phyloP scores from a whole-genome alignment of 768 basidiomycete species.

The Hericium coralloides region DNA sequence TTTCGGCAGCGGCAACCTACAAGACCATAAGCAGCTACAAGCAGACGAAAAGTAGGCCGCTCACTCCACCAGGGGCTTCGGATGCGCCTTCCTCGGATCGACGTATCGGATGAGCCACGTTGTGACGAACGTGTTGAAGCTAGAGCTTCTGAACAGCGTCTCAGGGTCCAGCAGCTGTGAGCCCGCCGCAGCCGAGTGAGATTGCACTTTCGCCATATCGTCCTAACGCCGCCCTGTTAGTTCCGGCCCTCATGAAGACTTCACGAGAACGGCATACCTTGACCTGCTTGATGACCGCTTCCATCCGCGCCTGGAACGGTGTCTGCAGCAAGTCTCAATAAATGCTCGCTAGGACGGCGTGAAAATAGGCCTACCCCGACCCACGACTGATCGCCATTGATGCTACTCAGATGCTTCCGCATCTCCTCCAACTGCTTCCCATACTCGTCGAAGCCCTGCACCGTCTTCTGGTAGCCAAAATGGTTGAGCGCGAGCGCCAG shows the following conservation, averaged over 20 bases:
- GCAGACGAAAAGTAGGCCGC: conserved; percentile 20
- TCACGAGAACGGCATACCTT: conserved; percentile 40
- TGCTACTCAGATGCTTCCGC: conserved; percentile 64
- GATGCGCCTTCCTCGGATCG: conserved; percentile 75
- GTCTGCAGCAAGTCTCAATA: conserved; percentile 32
- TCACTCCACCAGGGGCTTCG: conserved; percentile 56
- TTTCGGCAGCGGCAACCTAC: conserved; percentile 76
- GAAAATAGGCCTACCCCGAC: conserved; percentile 49
- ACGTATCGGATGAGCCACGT: conserved; percentile 90
- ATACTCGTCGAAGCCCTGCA: conserved; percentile 66
- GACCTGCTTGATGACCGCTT: conserved; percentile 65
- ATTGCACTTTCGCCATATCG: conserved; percentile 61
- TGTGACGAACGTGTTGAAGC: conserved; percentile 84
- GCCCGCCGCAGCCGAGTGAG: conserved; percentile 73
- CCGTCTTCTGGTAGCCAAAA: conserved; percentile 77
- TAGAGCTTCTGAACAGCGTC: conserved; percentile 65
- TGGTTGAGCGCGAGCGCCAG: conserved; percentile 82
- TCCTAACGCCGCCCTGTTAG: conserved; percentile 27
- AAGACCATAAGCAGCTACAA: background rate
- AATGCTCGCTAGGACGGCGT: background rate
- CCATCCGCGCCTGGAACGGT: conserved; percentile 66
- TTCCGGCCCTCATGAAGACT: background rate
- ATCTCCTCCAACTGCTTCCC: conserved; percentile 70
- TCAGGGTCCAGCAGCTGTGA: conserved; percentile 85
- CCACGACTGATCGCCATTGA: conserved; percentile 76